Evolutionary conservation across 208 protist species (phyloP).

Genomic region (Strigomonas culicis): DNA sequence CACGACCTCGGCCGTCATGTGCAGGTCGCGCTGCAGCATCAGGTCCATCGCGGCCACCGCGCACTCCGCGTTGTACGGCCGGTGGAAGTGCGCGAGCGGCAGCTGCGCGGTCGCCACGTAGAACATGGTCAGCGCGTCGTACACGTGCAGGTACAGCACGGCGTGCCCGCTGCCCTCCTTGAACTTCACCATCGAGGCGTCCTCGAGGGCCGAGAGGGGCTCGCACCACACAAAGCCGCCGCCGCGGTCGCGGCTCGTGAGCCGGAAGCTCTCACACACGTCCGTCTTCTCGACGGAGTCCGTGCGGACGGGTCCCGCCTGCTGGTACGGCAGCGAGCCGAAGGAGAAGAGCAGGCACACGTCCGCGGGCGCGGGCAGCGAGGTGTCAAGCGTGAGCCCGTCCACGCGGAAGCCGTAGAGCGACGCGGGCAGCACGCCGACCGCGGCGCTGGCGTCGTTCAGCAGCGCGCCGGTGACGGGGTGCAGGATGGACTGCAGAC

Average conservation of each 20-base stretch:
- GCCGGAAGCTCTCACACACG: constrained; percentile 37
- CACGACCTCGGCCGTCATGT: constrained; percentile 60
- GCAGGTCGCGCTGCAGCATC: constrained; percentile 65
- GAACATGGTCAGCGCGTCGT: constrained; percentile 88
- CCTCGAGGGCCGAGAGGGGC: constrained; percentile 45
- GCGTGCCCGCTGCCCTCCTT: constrained; percentile 35
- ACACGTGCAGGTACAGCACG: constrained; percentile 77
- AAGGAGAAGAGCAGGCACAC: constrained; percentile 86
- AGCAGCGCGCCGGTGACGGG: constrained; percentile 52
- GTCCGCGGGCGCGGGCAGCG: constrained; percentile 52
- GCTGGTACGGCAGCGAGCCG: constrained; percentile 74
- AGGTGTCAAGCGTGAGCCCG: constrained; percentile 72
- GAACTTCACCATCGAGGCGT: constrained; percentile 54
- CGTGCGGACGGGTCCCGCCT: constrained; percentile 57
- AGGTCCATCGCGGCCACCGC: constrained; percentile 62
- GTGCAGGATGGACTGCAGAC: constrained; percentile 73
- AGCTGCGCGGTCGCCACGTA: constrained; percentile 69
- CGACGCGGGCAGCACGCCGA: constrained; percentile 31
- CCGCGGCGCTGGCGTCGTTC: constrained; percentile 40
- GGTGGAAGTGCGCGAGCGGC: constrained; percentile 60
- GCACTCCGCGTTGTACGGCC: constrained; percentile 60
- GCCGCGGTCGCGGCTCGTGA: constrained; percentile 15
- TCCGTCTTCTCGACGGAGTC: constrained; percentile 45
- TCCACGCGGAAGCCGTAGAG: constrained; percentile 85
- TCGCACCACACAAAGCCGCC: constrained; percentile 85